phyloP scores from a whole-genome alignment of 164 flowering plant genomes.

The Dillenia turbinata region DNA sequence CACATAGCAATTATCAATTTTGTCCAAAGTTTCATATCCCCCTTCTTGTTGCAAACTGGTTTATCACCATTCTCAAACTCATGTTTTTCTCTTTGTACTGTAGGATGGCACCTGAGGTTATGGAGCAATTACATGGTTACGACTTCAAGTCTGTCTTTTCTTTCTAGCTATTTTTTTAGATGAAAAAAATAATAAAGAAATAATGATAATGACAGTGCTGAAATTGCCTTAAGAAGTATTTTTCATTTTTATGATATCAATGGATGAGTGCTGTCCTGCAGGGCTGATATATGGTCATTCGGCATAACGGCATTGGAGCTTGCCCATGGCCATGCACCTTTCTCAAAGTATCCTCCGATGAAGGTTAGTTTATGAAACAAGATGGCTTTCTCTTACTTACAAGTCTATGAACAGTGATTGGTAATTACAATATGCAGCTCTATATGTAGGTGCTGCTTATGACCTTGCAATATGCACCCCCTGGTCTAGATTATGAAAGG shows the following conservation, averaged over 20 bases:
- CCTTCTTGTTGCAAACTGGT: not conserved
- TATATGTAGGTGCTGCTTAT: slow-evolving; percentile 74
- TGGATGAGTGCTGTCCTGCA: slow-evolving; percentile 25
- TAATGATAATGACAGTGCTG: too few relatives aligned
- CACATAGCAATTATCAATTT: too few relatives aligned
- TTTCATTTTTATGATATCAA: slow-evolving; percentile 6
- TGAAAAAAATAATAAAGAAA: too few relatives aligned
- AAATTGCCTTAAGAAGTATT: not conserved
- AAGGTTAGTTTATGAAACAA: slow-evolving; percentile 43
- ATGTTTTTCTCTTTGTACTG: slow-evolving; percentile 10
- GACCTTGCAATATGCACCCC: slow-evolving; percentile 98
- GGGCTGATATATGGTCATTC: slow-evolving; percentile 99
- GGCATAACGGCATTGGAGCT: slow-evolving; percentile 98
- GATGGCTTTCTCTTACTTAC: not conserved
- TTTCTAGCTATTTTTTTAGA: not conserved
- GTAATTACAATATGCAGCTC: not conserved
- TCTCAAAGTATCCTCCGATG: slow-evolving; percentile 98
- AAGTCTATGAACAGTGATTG: not conserved
- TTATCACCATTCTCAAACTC: not conserved
- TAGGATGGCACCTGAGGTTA: slow-evolving; percentile 99
- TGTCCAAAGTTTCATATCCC: too few relatives aligned
- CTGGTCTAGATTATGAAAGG: slow-evolving; percentile 82
- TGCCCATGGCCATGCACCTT: slow-evolving; percentile 99
- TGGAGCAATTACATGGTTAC: slow-evolving; percentile 93
- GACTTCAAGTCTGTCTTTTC: slow-evolving; percentile 72